Conservation (phyloP, 2,329 filamentous ascomycete genomes). For the Paraconiothyrium sp. region DNA sequence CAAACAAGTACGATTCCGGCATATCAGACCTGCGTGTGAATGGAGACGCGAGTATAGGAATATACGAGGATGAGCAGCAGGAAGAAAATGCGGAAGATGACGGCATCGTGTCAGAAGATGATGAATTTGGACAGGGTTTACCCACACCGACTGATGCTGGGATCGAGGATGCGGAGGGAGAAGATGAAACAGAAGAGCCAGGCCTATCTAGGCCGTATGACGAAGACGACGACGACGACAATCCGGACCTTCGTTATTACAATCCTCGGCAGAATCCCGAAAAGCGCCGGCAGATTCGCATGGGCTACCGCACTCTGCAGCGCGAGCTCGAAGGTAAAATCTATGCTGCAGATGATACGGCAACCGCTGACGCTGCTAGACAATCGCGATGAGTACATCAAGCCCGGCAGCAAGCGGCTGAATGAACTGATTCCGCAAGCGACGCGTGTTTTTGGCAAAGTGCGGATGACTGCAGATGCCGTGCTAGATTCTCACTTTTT, state of each 20-base stretch:
- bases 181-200: conserved; percentile 26
- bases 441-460: conserved; percentile 72
- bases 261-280: conserved; percentile 84
- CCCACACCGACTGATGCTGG: conserved; percentile 2
- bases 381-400: conserved; percentile 75
- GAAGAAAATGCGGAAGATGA: conserved; percentile 8
- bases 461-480: conserved; percentile 90
- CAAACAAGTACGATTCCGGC: conserved; percentile 45
- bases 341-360: background rate
- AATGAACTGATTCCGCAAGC: conserved; percentile 65
- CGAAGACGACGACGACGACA: conserved; percentile 37
- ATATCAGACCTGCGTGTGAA: conserved; percentile 15
- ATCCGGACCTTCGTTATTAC: conserved; percentile 62
- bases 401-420: conserved; percentile 71
- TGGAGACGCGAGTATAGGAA: conserved; percentile 9
- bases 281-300: conserved; percentile 76
- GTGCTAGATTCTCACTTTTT: conserved; percentile 89
- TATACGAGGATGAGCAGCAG: conserved; percentile 35
- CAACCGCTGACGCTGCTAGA: conserved; percentile 56
- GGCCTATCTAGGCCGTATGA: conserved; percentile 11
- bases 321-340: conserved; percentile 66
- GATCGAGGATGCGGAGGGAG: conserved; percentile 18
- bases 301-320: conserved; percentile 73
- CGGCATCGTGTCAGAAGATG: conserved; percentile 26
- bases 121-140: conserved; percentile 20